Base-by-base conservation (phyloP, 176 grass and related monocot species). In the Cymbopogon citratus region DNA sequence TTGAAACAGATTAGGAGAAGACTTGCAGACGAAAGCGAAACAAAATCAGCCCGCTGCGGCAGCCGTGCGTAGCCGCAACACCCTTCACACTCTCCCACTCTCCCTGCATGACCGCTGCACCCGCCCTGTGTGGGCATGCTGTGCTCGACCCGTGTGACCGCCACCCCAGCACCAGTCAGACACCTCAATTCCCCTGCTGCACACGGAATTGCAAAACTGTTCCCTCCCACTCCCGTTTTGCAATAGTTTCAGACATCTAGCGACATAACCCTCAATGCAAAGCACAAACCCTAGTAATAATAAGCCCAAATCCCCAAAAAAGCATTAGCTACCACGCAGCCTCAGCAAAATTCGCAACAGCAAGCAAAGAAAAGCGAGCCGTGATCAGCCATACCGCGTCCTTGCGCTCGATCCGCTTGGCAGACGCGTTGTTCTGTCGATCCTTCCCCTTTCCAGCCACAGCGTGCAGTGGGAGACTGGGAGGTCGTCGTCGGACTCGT, bases 401-500 rank as follows among this genome's bases (percentile, higher is more conserved):
- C 83, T 91, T 87, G 39, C 93, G 91, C 89, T 91, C 84, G 52
- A 86, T 84, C 77, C 81, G 91, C 74, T 93, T 89, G 14, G 86
- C 25, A 6, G 83, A 87, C 29, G 66, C 80, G 63, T 95, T 91
- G 27, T 86, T 73, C 4, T 90, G 77, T 31, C 84, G 78, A 84
- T 92, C 90, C 77, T 77, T 87, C 33, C 81, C 87, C 78, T 83
- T 90, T 16, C 81, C 71, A 40, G 9, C 56, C 18, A 72, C 84
- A 25, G 69, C 77, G 60, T 70, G 83, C 16, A 81, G 81, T 57
- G 77, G 88, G n/a, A n/a, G n/a, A n/a, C n/a, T n/a, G n/a, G n/a
- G 18, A 93, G 82, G 12, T 99, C 97, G 38, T 99, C 97, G 69
- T 99, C 97, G 5, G 93, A 99, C 44, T 93, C 97, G 41, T 99